phyloP scores from a whole-genome alignment of 2,329 filamentous ascomycete genomes.

The Fusarium poae region DNA sequence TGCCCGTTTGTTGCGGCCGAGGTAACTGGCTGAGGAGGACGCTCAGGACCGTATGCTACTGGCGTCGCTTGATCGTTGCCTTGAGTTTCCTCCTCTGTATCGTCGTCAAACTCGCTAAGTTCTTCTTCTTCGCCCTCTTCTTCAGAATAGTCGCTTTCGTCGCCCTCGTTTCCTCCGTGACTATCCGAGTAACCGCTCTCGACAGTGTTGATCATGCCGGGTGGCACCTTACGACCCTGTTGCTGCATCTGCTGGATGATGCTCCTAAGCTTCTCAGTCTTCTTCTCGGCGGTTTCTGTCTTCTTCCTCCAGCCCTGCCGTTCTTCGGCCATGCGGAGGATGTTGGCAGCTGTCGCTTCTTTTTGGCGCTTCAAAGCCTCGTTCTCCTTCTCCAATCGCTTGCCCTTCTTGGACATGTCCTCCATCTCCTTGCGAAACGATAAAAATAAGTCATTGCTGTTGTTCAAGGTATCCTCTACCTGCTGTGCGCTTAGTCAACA shows the following conservation, averaged over 20 bases:
- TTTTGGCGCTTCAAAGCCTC: constrained; percentile 91
- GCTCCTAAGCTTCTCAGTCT: constrained; percentile 91
- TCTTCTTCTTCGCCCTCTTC: constrained; percentile 73
- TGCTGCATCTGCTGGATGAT: constrained; percentile 97
- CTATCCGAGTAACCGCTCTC: constrained; percentile 71
- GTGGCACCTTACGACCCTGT: constrained; percentile 82
- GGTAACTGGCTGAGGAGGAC: constrained; percentile 58
- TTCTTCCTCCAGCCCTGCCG: constrained; percentile 86
- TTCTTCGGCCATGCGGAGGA: constrained; percentile 97
- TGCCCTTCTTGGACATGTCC: constrained; percentile 99
- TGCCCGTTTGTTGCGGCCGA: constrained; percentile 60
- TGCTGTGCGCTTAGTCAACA: constrained; percentile 58
- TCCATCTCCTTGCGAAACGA: constrained; percentile 99
- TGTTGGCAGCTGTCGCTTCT: constrained; percentile 92
- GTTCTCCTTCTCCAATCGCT: constrained; percentile 96
- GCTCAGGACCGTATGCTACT: constrained; percentile 63
- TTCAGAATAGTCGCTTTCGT: constrained; percentile 75
- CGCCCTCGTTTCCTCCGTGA: constrained; percentile 63
- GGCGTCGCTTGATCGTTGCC: constrained; percentile 53
- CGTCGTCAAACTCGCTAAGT: constrained; percentile 75
- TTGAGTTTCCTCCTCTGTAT: constrained; percentile 65
- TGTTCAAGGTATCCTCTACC: constrained; percentile 99
- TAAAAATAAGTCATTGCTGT: constrained; percentile 96
- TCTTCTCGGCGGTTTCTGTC: constrained; percentile 66
- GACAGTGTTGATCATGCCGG: constrained; percentile 71